Percentiles rank a stretch among this genome's conserved stretches.
phyloP scores from a whole-genome alignment of 1,284 basidiomycete species.

The Cutaneotrichosporon sp. region DNA sequence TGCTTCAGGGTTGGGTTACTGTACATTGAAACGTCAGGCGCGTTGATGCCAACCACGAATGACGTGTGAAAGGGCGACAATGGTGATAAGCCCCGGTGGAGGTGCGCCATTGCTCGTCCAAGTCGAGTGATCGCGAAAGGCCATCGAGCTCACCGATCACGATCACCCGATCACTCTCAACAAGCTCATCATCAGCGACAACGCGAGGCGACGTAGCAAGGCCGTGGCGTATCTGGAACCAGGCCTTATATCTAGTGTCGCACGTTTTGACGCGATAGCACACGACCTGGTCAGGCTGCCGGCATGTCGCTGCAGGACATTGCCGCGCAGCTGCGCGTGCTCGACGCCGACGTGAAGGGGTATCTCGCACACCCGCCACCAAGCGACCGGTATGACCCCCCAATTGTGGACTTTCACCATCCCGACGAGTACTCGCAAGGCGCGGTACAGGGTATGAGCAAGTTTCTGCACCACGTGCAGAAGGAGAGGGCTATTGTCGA shows the following conservation, averaged over 20 bases:
- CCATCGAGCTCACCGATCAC: no score
- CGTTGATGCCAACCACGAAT: no score
- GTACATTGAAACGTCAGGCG: not conserved
- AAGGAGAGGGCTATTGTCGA: conserved; percentile 32
- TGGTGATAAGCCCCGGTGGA: conserved; percentile 1
- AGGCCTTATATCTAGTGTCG: no score
- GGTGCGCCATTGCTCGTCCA: not conserved
- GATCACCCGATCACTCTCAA: no score
- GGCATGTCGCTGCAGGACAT: not conserved
- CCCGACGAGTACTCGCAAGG: conserved; percentile 30
- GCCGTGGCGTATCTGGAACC: no score
- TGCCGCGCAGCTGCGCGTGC: conserved; percentile 1
- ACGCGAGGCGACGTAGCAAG: no score
- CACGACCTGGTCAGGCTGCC: not conserved
- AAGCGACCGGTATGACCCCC: conserved; percentile 25
- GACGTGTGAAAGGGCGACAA: no score
- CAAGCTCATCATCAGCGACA: no score
- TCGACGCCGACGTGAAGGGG: conserved; percentile 8
- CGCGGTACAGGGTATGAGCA: conserved; percentile 29
- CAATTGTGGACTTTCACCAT: conserved; percentile 40
- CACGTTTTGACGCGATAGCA: no score
- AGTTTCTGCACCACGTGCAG: conserved; percentile 28
- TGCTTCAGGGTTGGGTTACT: no score
- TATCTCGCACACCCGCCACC: conserved; percentile 4
- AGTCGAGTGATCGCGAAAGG: not conserved